Base-by-base conservation (phyloP, 1,284 basidiomycete genomes). In the Coriolopsis trogii region DNA sequence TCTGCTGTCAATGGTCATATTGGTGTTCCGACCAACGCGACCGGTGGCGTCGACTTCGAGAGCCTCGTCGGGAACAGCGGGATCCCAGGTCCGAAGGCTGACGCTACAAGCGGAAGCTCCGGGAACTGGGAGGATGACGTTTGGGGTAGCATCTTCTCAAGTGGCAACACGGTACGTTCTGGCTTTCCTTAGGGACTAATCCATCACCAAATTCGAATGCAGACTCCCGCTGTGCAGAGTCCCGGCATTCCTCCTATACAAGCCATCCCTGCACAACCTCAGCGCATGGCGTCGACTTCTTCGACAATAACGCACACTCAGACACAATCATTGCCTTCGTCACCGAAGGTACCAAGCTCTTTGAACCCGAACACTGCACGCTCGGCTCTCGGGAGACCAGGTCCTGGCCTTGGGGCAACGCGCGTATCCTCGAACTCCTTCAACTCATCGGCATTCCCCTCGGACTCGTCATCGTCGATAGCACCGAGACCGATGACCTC, bases 51-150 rank as follows among this genome's bases (percentile, higher is more conserved):
- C 12, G 82, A 91, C 63, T 91, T 92, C 59, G 87, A 86, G 66
- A 90, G 83, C 53, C 74, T 92, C 3, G 87, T 92, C 3, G 83
- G 81, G 10, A 77, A 80, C n/a, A 42, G 23, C 49, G 69, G 75
- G 4, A 56, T 68, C 9, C 69, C 72, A 2, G 73, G 51, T 4
- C 21, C 78, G 46, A 82, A 79, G 57, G 67, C 79, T 4, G 77
- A 81, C 47, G 72, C 6, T 34, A 13, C 73, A 3, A 16, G 67
- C 70, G n/a, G 75, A 78, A 41, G 66, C 70, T 18, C 44, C 63
- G 6, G 69, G 29, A 71, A 74, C 37, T 90, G 85, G 87, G 86
- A 88, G 57, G 88, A 91, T 50, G 89, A 91, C 63, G 80, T 85
- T 2, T 93, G 87, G 90, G 87, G 83, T 8, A 89, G 78, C 53